These are phyloP conservation scores for Fusarium sp. DNA, from an alignment of 2,329 filamentous ascomycete genomes.

Conservation along the genomic window DNA sequence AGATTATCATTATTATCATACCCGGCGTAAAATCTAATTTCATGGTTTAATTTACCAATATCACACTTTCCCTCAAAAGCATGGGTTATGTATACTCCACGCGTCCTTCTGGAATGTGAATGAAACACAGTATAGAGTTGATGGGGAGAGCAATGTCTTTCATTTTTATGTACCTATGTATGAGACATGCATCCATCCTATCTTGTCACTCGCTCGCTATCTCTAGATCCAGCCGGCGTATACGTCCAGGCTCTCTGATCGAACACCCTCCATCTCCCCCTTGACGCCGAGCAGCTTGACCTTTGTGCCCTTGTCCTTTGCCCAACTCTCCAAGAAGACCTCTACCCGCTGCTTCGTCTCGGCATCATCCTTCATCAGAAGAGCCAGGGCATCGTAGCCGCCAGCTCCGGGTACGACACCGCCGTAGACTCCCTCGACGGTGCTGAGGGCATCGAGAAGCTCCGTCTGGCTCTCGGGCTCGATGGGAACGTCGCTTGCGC, in stretches of 20 bases:
- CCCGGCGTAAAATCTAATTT: constrained; percentile 35
- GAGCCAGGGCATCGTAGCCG: constrained; percentile 87
- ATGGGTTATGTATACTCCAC: background rate
- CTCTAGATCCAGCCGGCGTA: constrained; percentile 59
- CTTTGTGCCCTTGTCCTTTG: constrained; percentile 64
- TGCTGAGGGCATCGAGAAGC: constrained; percentile 80
- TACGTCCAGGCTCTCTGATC: constrained; percentile 57
- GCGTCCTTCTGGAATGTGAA: constrained; percentile 26
- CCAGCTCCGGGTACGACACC: constrained; percentile 95
- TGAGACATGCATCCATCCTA: constrained; percentile 31
- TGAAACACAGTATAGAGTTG: constrained; percentile 24
- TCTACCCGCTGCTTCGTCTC: constrained; percentile 70
- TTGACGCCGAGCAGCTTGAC: constrained; percentile 76
- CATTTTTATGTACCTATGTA: constrained; percentile 15
- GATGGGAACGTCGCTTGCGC: constrained; percentile 80
- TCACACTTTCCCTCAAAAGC: constrained; percentile 3
- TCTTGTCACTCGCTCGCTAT: constrained; percentile 8
- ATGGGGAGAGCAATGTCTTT: constrained; percentile 21
- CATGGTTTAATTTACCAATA: constrained; percentile 16
- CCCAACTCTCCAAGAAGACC: constrained; percentile 74
- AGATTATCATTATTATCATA: constrained; percentile 30
- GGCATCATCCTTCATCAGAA: constrained; percentile 80
- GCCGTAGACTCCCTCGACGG: constrained; percentile 82
- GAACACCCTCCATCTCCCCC: constrained; percentile 77
- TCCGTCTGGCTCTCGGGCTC: constrained; percentile 88